Evolutionary conservation across 805 yeast genomes (phyloP).

Genomic region (Priceomyces carsonii): DNA sequence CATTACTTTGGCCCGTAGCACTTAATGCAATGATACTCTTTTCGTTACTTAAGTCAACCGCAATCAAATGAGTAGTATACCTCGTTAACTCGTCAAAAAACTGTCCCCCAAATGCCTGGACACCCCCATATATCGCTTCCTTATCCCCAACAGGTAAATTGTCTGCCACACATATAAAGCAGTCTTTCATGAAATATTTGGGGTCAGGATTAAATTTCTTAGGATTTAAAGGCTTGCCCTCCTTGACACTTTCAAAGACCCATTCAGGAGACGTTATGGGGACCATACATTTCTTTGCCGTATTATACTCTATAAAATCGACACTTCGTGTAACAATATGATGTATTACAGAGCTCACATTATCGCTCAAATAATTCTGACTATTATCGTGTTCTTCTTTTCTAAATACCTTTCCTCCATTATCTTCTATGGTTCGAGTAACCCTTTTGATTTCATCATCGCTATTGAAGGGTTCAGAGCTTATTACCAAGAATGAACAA

Average conservation of each 20-base stretch:
- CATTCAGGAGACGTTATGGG: conserved; percentile 67
- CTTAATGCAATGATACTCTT: conserved; percentile 58
- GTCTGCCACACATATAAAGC: conserved; percentile 60
- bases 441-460: conserved; percentile 14
- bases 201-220: conserved; percentile 75
- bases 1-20: conserved; percentile 16
- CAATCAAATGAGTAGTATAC: conserved; percentile 77
- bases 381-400: conserved; percentile 20
- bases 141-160: conserved; percentile 58
- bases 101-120: conserved; percentile 76
- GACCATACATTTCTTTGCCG: conserved; percentile 53
- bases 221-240: conserved; percentile 46
- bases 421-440: conserved; percentile 13
- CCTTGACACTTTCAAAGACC: conserved; percentile 50
- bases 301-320: conserved; percentile 52
- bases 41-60: conserved; percentile 53
- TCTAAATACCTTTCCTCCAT: conserved; percentile 22
- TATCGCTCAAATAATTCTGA: conserved; percentile 15
- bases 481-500: conserved; percentile 19
- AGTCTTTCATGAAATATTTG: conserved; percentile 58
- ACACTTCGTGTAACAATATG: conserved; percentile 55
- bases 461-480: conserved; percentile 15
- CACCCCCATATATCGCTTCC: conserved; percentile 68
- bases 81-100: conserved; percentile 61
- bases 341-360: conserved; percentile 22